Evolutionary conservation across 441 rosid genomes (phyloP), one percentile per base, ranked within the genome.

Genomic region (Euphorbia schlechtendalii): DNA sequence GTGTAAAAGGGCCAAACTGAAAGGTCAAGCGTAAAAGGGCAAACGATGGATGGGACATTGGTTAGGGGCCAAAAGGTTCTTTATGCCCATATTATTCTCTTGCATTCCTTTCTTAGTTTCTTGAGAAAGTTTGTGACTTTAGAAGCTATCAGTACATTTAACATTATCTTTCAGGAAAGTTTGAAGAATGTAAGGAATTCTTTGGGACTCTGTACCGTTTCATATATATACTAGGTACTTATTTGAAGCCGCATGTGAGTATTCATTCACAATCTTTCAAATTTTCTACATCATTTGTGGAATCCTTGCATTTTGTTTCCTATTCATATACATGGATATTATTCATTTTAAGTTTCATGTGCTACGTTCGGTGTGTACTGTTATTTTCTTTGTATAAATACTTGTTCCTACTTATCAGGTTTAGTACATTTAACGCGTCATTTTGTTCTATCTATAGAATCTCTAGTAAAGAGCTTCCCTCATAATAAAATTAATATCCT

Each of bases 201-300:
- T 93, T 88, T 71, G 30, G 83, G 80, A 82, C 76, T 13, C 2
- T 79, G 10, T 84, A 84, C 75, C 72, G 66, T 65, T 83, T 77
- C 67, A 81, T 84, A 28, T 87, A 87, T 64, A 43, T 76, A 14
- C 34, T 87, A n/a, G 91, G 88, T 67, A 83, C 88, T 73, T 83
- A 79, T 74, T 65, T 87, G 88, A 87, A 84, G 83, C 88, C 88
- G 8, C 82, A 87, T 66, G 93, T 87, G 79, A 87, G 86, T 79
- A 58, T 71, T 56, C 61, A 48, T 71, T 62, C 61, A 36, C 57
- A 36, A 41, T 12, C 25, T 41, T 21, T 55, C 30, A 46, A 56
- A 38, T 56, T 11, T 18, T 11, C 22, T 32, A 18, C 41, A 46
- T 14, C 61, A 58, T 60, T 3, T 7, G 30, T 59, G 34, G 12